Base-by-base conservation (phyloP, 2,329 filamentous ascomycete species). In the Ophiosphaerella narmari region DNA sequence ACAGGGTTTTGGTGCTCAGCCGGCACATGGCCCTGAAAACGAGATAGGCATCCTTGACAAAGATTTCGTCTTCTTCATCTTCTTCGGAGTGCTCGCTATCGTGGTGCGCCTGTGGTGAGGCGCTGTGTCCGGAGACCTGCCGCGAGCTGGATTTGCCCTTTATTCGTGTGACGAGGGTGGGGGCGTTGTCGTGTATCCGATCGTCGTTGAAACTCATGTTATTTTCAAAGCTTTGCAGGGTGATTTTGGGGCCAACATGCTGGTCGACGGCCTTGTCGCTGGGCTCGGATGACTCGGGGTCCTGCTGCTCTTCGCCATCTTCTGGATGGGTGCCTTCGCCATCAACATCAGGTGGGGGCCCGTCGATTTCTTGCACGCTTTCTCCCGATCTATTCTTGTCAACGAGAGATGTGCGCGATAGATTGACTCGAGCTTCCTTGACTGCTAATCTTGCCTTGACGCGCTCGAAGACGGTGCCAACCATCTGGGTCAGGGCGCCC, bases 21-120 rank as follows among this genome's bases (percentile, higher is more conserved):
- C 97, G 96, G 80, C 95, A 99, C 77, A 99, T 94, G 3, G 94
- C 96, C 29, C 94, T 85, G 77, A 99, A 97, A 39, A 99, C 91
- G 18, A 99, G 83, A 73, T 97, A 99, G 8, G 94, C 92, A 75
- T 99, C 94, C 62, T 94, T 90, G 63, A 97, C 91, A 70, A 96
- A 97, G 16, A 97, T 90, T 70, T 99, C 94, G 67, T 99, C 94
- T 69, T 96, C 91, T 51, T 86, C 84, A 45, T 85, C 83, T 50
- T 86, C 83, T 4, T 90, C 86, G 21, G 82, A 69, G 18, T 80
- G 76, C 47, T 88, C 85, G 29, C 54, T 51, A 12, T 59, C 62
- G 55, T 67, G 18, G 62, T 75, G 44, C 57, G 60, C 54, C 43
- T 59, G 54, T n/a, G 63, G 67, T 5, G 75, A 75, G 2, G 76